Evolutionary conservation across 2,329 filamentous ascomycete species (phyloP), one percentile per base, ranked within the genome.

Genomic region (Cytospora mali): DNA sequence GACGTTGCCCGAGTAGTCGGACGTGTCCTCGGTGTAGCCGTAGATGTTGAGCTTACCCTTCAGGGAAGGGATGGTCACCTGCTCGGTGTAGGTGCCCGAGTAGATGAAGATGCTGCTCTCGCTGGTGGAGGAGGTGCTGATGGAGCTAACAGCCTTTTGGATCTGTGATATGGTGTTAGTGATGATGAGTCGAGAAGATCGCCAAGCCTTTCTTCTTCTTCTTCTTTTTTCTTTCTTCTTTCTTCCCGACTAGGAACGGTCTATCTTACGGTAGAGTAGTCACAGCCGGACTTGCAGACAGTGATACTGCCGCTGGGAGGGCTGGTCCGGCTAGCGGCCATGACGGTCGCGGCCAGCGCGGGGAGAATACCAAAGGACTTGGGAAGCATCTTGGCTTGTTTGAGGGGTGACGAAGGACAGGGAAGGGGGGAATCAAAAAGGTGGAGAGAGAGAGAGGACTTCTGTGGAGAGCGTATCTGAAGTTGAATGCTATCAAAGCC

Each of bases 1-100:
- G 13, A 77, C 75, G 71, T 87, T 86, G 51, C 70, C 71, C 10
- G 73, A 68, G 71, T 84, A 86, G 23, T 74, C 75, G 27, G 74
- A 70, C 13, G 78, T 77, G 50, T 79, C 74, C 25, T 70, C 70
- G 1, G 84, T 85, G 69, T 81, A 81, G 29, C 84, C 84, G 64
- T 85, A 85, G 65, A 87, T 79, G 13, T 78, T 82, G 42, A 86
- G 73, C 18, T 77, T 72, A 1, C 79, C 80, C 28, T 75, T 76
- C 50, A 80, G 75, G 3, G 72, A 68, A 9, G 79, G 74, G 52
- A 87, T 78, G 67, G 79, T 81, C 55, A 87, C 82, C 71, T 86
- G 84, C 69, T 87, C 84, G 14, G 74, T 74, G 74, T 87, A 87
- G 48, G 80, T 85, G 5, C 84, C 84, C 50, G 80, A 58, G 28